Evolutionary conservation across 1,284 basidiomycete species (phyloP), one percentile per base, ranked within the genome.

Genomic region (Apiotrichum mycotoxinovorans): DNA sequence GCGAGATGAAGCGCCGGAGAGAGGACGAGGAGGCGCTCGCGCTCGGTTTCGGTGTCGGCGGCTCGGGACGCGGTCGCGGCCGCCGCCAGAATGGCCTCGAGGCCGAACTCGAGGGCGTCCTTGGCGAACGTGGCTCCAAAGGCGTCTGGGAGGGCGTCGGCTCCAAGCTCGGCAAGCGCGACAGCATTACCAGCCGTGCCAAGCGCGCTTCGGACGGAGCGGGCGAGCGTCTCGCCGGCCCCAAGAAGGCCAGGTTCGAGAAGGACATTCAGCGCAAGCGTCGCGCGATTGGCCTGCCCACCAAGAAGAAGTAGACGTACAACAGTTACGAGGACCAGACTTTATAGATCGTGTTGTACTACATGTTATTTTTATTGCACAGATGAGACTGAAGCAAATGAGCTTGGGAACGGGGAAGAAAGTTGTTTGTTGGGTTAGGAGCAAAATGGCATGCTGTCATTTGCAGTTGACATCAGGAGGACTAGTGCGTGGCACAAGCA

Each of bases 1-100:
- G 86, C 70, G 95, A 97, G 54, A 83, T 84, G 22, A 85, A 83
- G 70, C 80, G 86, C 54, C 82, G 95, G n/a, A 78, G 79, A 55
- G 82, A 86, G 60, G 95, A 98, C 74, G 95, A 98, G 75, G 91
- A 85, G 67, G 90, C 93, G 64, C 80, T 98, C 62, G 92, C 92
- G 9, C 80, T 98, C n/a, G 95, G 96, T 49, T 75, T 74, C 40
- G 75, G 74, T 10, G 69, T 76, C 9, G 72, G 70, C 33, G 71
- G 72, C 3, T 63, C 65, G 0, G 64, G 63, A 7, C 77, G 82
- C 34, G 80, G 83, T 41, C 78, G 84, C 27, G 79, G 82, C 18
- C 78, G 84, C 20, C 79, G 85, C 54, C 87, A 85, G 38, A 88
- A 87, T 42, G 89, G 88, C 0, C 78, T 92, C 57, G 87, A 88